Percentiles rank a stretch among this genome's conserved stretches.
phyloP scores from a whole-genome alignment of 106 monocot species.

The Amphibolis antarctica region DNA sequence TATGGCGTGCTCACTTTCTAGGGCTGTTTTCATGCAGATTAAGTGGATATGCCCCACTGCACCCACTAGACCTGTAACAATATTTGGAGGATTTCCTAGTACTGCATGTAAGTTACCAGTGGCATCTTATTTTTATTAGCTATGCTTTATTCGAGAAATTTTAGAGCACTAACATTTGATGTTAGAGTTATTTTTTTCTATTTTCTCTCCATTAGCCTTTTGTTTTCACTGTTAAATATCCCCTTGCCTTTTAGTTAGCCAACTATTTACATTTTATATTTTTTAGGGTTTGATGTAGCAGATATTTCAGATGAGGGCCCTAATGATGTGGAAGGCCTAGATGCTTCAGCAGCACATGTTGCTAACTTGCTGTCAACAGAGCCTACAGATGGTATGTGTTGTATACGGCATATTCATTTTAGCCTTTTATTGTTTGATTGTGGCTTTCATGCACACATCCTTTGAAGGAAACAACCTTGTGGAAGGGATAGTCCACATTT shows the following conservation, averaged over 20 bases:
- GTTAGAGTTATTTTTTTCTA: neutral
- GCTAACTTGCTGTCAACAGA: slow-evolving; percentile 83
- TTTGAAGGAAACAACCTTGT: no score
- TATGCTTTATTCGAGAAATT: neutral
- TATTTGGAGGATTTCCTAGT: slow-evolving; percentile 86
- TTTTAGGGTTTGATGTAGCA: slow-evolving; percentile 80
- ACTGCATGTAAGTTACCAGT: slow-evolving; percentile 56
- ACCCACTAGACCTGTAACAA: slow-evolving; percentile 67
- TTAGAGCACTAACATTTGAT: neutral
- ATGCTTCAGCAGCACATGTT: slow-evolving; percentile 82
- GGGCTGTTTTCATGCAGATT: slow-evolving; percentile 29
- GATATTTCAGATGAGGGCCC: slow-evolving; percentile 70
- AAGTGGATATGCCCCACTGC: slow-evolving; percentile 99
- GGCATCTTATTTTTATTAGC: neutral
- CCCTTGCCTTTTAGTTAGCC: no score
- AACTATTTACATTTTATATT: neutral
- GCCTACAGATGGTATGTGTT: slow-evolving; percentile 59
- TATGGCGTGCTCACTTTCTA: no score
- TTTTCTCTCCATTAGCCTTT: neutral
- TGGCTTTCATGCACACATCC: no score
- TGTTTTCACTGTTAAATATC: no score
- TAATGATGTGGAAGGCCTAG: slow-evolving; percentile 76
- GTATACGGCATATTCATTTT: neutral
- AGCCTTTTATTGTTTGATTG: neutral
- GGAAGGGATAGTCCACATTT: no score